Conservation (phyloP, 371 early-diverging fungal genomes). For the Mucor irregularis region DNA sequence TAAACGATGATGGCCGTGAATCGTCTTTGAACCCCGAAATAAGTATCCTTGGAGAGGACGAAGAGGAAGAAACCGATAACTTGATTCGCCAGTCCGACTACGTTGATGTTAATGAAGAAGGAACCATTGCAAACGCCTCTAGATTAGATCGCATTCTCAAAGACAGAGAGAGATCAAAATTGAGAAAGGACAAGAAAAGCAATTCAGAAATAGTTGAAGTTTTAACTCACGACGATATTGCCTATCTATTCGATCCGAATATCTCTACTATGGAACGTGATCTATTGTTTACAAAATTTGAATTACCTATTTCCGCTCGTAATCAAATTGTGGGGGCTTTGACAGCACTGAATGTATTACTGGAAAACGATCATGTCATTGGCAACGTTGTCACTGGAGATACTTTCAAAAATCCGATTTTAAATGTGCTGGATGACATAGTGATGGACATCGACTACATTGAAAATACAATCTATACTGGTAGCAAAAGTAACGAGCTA, state of each 20-base stretch:
- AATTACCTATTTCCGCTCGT: conserved; percentile 20
- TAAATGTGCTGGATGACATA: conserved; percentile 8
- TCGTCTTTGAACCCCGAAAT: not conserved
- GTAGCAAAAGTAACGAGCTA: too few species aligned
- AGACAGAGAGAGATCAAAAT: conserved; percentile 7
- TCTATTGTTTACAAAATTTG: conserved; percentile 22
- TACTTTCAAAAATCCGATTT: not conserved
- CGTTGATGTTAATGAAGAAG: conserved; percentile 27
- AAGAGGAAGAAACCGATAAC: conserved; percentile 5
- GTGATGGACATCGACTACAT: conserved; percentile 7
- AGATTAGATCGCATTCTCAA: conserved; percentile 19
- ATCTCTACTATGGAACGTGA: conserved; percentile 12
- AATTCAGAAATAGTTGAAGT: not conserved
- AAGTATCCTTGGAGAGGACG: not conserved
- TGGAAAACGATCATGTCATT: conserved; percentile 39
- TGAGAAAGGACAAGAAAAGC: not conserved
- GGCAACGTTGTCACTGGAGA: conserved; percentile 19
- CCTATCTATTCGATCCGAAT: conserved; percentile 10
- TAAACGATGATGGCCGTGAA: not conserved
- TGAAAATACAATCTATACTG: not conserved
- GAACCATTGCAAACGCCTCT: conserved; percentile 27
- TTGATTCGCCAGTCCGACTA: conserved; percentile 18
- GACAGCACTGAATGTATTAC: conserved; percentile 39
- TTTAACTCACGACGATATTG: conserved; percentile 4
- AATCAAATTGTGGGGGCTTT: conserved; percentile 33